A percentile compares a stretch with the other conserved stretches of the same genome.
These are phyloP conservation scores for Populus tomentosa DNA, from an alignment of 441 rosid genomes.

Conservation along the genomic window DNA sequence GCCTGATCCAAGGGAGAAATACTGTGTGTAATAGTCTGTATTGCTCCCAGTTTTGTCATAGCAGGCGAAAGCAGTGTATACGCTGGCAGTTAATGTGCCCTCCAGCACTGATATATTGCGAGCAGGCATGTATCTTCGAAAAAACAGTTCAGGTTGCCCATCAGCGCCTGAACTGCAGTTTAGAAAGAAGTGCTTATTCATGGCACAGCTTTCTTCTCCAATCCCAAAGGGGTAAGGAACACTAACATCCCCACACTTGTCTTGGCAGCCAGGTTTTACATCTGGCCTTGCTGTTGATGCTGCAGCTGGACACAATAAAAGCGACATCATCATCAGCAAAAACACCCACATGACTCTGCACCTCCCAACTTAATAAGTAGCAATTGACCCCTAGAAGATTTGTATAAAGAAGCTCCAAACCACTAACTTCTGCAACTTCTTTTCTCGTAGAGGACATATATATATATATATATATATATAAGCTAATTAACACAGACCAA, in stretches of 20 bases:
- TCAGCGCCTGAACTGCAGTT: neutral
- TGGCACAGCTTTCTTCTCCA: neutral
- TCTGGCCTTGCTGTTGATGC: neutral
- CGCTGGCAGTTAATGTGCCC: neutral
- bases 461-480: no score
- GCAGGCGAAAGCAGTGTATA: neutral
- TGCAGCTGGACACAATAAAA: neutral
- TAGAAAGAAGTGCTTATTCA: rapidly evolving
- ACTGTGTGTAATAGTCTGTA: rapidly evolving
- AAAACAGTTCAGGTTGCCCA: neutral
- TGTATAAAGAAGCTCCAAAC: neutral
- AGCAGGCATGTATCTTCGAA: neutral
- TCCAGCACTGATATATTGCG: neutral
- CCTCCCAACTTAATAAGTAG: neutral
- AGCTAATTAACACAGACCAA: no score
- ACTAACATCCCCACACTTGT: neutral
- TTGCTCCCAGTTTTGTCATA: rapidly evolving
- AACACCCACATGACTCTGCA: neutral
- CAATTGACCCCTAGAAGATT: neutral
- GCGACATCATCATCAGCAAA: neutral
- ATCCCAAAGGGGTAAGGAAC: slow-evolving; percentile 10
- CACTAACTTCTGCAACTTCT: no score
- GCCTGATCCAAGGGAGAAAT: no score
- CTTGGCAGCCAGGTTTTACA: neutral
- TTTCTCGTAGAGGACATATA: no score